Base-by-base conservation (phyloP, 306 rosid genomes). In the Trichosanthes truncata region DNA sequence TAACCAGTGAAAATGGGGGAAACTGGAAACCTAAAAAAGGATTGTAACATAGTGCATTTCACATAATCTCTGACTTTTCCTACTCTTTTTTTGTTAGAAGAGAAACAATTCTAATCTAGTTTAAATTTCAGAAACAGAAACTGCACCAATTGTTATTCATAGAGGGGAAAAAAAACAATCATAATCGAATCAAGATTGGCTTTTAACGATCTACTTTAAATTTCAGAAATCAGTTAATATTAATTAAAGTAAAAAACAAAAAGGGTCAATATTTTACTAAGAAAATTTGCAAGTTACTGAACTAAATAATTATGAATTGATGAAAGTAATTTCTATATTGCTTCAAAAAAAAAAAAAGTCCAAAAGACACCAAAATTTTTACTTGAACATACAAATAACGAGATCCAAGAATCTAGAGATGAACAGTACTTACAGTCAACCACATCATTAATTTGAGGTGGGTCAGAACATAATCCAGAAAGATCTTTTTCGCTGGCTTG, bases 401-500 rank as follows among this genome's bases (percentile, higher is more conserved):
- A 55, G 20, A 36, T 49, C 45, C 53, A 62, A 79, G 36, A 79
- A 53, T 38, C 60, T 20, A 5, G 45, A 31, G 63, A 77, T 38
- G 51, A 80, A 78, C 20, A 52, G 21, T 25, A 91, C 98, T 87
- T 89, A 96, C 99, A 61, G 18, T 76, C 29, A 9, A 74, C 59
- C 69, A 78, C 78, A 57, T 82, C 77, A 77, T 84, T 79, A 68
- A 83, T 78, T 81, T 87, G 86, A 66, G 88, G 84, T 40, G 81
- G 85, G 36, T 93, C 94, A 1, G 84, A 89, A 77, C 81, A 43
- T 84, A 82, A 53, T 81, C 88, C 90, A 29, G 89, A 77, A 81
- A 87, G 61, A 85, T 85, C 89, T 62, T 85, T 90, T 84, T 91
- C 97, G 77, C 91, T 93, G 9, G 93, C 97, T 72, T 82, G 90